Evolutionary conservation across 2,329 filamentous ascomycete species (phyloP), one percentile per base, ranked within the genome.

Genomic region (Calonectria leucothoes): DNA sequence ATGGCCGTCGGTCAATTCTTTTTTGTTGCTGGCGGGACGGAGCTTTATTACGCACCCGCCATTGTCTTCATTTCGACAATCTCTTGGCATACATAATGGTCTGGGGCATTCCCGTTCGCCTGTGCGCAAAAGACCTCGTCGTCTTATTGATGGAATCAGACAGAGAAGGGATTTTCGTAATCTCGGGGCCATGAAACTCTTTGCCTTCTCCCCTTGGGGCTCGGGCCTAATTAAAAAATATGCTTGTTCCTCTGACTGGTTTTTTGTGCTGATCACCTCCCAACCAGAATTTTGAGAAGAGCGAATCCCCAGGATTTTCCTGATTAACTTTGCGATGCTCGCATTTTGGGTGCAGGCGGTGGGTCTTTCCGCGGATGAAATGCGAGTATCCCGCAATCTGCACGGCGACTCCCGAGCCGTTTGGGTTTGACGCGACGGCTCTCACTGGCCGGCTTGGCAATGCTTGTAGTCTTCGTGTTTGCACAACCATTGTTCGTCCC

Each of bases 1-100:
- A 61, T 61, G 55, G 55, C 55, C 33, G 55, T 61, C 55, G 55
- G 55, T 39, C 55, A 61, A 39, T 61, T 61, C 33, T 37, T 39
- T 61, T 37, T 37, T 39, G 20, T 59, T 14, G 37, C 6, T 59
- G 23, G 31, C 11, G 33, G 52, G n/a, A 61, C 55, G 42, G 42
- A 45, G 42, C n/a, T 45, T 39, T 39, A 6, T 52, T 52, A 37
- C 33, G 55, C 55, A 61, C 55, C 55, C 27, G 55, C 55, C 35
- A 61, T 37, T 61, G n/a, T n/a, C n/a, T 61, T 61, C 33, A 61
- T 61, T 39, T 61, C 33, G 55, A 61, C 33, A 39, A 61, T 39
- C 6, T 39, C 55, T 61, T 61, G 55, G 55, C 33, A 37, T 27
- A 55, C 23, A 39, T 27, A 27, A 15, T 37, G 15, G 37, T 29